Evolutionary conservation across 1,139 yeast species (phyloP).

Genomic region (Hansenula lynferdii): DNA sequence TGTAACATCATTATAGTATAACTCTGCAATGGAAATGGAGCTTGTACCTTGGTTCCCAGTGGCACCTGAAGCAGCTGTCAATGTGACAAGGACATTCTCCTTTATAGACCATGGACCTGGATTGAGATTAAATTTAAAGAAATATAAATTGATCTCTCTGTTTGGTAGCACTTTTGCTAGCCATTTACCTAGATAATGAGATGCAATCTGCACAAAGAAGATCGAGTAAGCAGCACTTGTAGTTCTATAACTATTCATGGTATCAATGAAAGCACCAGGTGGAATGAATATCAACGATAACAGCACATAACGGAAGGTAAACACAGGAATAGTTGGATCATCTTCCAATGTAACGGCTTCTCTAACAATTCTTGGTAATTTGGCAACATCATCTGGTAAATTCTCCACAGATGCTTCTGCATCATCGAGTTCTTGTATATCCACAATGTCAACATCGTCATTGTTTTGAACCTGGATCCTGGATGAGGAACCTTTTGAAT

Average conservation of each 20-base stretch:
- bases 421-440: neutral
- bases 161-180: slow-evolving; percentile 32
- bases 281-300: slow-evolving; percentile 35
- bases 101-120: slow-evolving; percentile 46
- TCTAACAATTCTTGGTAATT: slow-evolving; percentile 29
- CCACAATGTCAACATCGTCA: neutral
- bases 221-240: slow-evolving; percentile 44
- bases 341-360: slow-evolving; percentile 30
- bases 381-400: slow-evolving; percentile 17
- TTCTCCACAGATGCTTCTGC: neutral
- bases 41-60: slow-evolving; percentile 41
- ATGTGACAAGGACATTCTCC: slow-evolving; percentile 26
- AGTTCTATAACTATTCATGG: slow-evolving; percentile 43
- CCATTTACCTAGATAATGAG: slow-evolving; percentile 40
- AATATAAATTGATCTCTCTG: slow-evolving; percentile 21
- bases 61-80: slow-evolving; percentile 44
- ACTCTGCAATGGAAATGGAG: slow-evolving; percentile 37
- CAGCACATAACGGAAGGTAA: slow-evolving; percentile 39
- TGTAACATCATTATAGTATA: slow-evolving; percentile 32
- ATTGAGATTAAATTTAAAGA: slow-evolving; percentile 28
- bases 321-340: slow-evolving; percentile 32
- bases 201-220: slow-evolving; percentile 40
- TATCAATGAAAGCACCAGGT: slow-evolving; percentile 45
- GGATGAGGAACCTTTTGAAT: too few relatives aligned
- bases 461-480: neutral